phyloP scores from a whole-genome alignment of 2,329 filamentous ascomycete genomes.

The Myrmaecium sp. region DNA sequence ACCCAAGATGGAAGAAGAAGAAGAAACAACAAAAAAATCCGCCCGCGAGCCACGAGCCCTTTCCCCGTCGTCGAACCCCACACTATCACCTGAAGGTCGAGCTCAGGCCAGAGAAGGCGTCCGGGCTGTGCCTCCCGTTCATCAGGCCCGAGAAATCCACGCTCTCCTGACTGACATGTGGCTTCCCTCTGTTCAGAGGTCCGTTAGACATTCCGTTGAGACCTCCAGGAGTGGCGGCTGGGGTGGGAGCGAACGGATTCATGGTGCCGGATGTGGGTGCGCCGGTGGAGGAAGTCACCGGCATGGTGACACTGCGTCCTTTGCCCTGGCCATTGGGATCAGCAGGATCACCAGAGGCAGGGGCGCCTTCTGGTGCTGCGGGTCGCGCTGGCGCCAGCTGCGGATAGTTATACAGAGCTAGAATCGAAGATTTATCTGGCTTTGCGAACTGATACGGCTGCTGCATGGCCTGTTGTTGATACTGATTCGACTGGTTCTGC shows the following conservation, averaged over 20 bases:
- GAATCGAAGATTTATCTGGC: conserved; percentile 56
- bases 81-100: too few species aligned
- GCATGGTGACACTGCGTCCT: conserved; percentile 23
- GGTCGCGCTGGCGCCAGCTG: conserved; percentile 31
- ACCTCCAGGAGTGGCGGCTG: conserved; percentile 6
- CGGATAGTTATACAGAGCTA: conserved; percentile 55
- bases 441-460: conserved; percentile 15
- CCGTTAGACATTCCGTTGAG: too few species aligned
- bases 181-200: too few species aligned
- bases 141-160: conserved; percentile 45
- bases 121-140: conserved; percentile 56
- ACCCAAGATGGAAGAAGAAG: too few species aligned
- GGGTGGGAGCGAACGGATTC: conserved; percentile 36
- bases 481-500: conserved; percentile 17
- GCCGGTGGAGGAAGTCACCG: conserved; percentile 9
- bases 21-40: too few species aligned
- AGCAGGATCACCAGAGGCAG: conserved; percentile 10
- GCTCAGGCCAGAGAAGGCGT: conserved; percentile 65
- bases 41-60: too few species aligned
- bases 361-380: conserved; percentile 17
- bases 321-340: conserved; percentile 13
- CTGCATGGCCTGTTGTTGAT: conserved; percentile 16
- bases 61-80: too few species aligned
- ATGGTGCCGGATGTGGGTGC: conserved; percentile 25
- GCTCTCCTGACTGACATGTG: conserved; percentile 52